phyloP scores from a whole-genome alignment of 306 rosid species.

The Citrullus mucosospermus region DNA sequence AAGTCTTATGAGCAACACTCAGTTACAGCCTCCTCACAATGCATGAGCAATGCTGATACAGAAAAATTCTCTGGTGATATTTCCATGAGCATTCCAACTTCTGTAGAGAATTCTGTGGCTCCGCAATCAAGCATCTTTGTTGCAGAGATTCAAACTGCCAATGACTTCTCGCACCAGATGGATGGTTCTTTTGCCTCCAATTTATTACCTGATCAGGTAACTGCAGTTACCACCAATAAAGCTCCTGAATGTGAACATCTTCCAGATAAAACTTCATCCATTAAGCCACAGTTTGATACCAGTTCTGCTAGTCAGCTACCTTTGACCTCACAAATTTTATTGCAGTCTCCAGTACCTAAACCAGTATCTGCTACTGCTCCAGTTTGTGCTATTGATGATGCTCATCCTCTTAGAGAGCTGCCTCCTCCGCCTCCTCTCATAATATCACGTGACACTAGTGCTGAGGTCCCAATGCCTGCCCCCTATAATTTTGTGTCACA shows the following conservation, averaged over 20 bases:
- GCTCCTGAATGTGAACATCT: conserved; percentile 26
- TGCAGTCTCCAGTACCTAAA: conserved; percentile 23
- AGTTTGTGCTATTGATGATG: conserved; percentile 19
- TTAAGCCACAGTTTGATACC: conserved; percentile 23
- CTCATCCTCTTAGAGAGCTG: conserved; percentile 25
- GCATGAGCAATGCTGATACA: conserved; percentile 16
- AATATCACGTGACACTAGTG: conserved; percentile 33
- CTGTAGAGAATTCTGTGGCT: conserved; percentile 19
- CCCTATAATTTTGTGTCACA: conserved; percentile 31
- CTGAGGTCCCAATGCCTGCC: conserved; percentile 31
- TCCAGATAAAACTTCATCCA: conserved; percentile 17
- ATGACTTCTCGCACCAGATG: conserved; percentile 19
- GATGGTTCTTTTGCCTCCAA: conserved; percentile 20
- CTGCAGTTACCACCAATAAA: conserved; percentile 23
- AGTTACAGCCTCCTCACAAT: conserved; percentile 11
- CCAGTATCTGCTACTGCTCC: conserved; percentile 23
- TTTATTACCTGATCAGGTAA: conserved; percentile 26
- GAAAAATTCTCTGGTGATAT: conserved; percentile 23
- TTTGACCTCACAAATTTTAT: conserved; percentile 26
- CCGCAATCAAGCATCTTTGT: conserved; percentile 23
- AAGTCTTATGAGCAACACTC: conserved; percentile 22
- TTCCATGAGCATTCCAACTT: conserved; percentile 16
- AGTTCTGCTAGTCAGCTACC: conserved; percentile 23
- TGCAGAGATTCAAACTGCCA: conserved; percentile 26
- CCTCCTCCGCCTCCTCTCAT: conserved; percentile 42